Evolutionary conservation across 2,329 filamentous ascomycete genomes (phyloP), one percentile per base, ranked within the genome.

Genomic region (Phoma sp.): DNA sequence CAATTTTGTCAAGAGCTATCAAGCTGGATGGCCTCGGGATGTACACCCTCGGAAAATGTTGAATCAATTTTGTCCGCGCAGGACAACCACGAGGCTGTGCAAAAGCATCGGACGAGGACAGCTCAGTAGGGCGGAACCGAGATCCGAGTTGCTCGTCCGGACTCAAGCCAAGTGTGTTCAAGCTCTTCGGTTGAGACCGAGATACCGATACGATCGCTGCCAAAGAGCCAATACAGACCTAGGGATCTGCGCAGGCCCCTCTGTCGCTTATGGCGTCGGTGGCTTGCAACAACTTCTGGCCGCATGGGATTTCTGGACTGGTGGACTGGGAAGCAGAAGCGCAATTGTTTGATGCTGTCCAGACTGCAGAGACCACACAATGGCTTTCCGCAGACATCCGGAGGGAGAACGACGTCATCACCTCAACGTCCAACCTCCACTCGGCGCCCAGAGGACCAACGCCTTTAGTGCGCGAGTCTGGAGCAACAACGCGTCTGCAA

Each of bases 221-320:
- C 18, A 14, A 29, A 5, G 7, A 18, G 24, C 41, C 40, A 37
- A 13, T 10, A 36, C 36, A 14, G n/a, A 35, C 40, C 7, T 41
- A 41, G 47, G 29, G 46, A 55, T 55, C 52, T 50, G 30, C 52
- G n/a, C 52, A 50, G 46, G 52, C 52, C 22, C 18, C 32, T 18
- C 25, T 13, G 13, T 45, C 18, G 13, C 42, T 40, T 24, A 14
- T 41, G 45, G 29, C 37, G 22, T 42, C 30, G 7, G 25, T 32
- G 30, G 27, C 30, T 35, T 23, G 41, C 41, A 46, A 36, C 37
- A 18, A 23, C 18, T 13, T 32, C n/a, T 50, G 32, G 29, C 25
- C 36, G 37, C 33, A 8, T 14, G 18, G 7, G 9, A 13, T 7
- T 44, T 25, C 7, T 25, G 36, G 32, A 49, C 24, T 18, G 36